These are phyloP conservation scores for Xylaria bambusicola DNA, from an alignment of 495 filamentous ascomycete genomes.

Conservation along the genomic window DNA sequence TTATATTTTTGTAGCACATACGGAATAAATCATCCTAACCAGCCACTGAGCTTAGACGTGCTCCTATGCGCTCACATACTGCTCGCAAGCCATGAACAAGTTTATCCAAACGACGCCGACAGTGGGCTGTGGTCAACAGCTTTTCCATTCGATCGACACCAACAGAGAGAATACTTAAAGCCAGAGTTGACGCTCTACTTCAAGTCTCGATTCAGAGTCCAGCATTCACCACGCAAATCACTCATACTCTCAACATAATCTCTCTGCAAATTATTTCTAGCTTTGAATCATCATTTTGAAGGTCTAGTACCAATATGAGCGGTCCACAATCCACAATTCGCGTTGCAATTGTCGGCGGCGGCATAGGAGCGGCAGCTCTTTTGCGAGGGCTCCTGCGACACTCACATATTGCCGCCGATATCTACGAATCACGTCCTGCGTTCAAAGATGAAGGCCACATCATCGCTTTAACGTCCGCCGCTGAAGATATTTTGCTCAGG, in stretches of 20 bases:
- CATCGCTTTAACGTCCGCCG: conserved; percentile 25
- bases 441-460: conserved; percentile 35
- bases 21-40: not conserved
- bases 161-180: conserved; percentile 9
- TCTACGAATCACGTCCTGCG: conserved; percentile 34
- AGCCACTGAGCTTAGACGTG: not conserved
- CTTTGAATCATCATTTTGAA: not conserved
- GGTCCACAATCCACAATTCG: conserved; percentile 27
- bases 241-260: not conserved
- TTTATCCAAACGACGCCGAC: not conserved
- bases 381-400: conserved; percentile 32
- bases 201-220: not conserved
- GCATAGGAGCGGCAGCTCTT: conserved; percentile 32
- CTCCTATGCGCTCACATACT: not conserved
- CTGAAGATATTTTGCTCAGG: conserved; percentile 22
- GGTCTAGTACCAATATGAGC: conserved; percentile 20
- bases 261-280: not conserved
- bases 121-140: not conserved
- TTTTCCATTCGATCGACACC: not conserved
- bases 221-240: not conserved
- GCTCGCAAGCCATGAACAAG: conserved; percentile 3
- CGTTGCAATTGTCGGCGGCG: conserved; percentile 41
- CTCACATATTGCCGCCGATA: conserved; percentile 34
- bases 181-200: not conserved
- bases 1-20: conserved; percentile 1